These are phyloP conservation scores for Hypoxylon subgilvum DNA, from an alignment of 495 filamentous ascomycete species.

Conservation along the genomic window DNA sequence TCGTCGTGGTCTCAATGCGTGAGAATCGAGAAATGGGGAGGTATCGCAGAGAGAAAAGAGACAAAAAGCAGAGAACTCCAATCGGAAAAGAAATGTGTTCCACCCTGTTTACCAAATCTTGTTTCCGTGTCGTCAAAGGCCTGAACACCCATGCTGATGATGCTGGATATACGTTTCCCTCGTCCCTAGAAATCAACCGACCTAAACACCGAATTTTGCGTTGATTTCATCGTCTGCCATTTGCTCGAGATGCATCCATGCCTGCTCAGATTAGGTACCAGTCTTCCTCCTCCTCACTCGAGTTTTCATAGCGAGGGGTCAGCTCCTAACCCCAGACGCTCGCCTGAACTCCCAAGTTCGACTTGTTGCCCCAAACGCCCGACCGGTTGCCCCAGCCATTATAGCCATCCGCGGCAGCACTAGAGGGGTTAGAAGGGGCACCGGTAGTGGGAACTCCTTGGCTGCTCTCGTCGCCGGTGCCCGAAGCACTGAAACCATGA, in stretches of 20 bases:
- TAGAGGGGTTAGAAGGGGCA: conserved; percentile 47
- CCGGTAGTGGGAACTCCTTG: conserved; percentile 41
- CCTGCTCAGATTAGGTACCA: not conserved
- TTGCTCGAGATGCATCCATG: not conserved
- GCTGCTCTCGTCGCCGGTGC: conserved; percentile 41
- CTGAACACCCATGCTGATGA: conserved; percentile 48
- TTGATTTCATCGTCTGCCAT: conserved; percentile 19
- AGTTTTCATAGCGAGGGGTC: conserved; percentile 4
- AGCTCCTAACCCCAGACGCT: conserved; percentile 74
- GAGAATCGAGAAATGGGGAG: conserved; percentile 22
- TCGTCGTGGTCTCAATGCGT: conserved; percentile 4
- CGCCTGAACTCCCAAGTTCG: conserved; percentile 71
- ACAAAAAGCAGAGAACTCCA: conserved; percentile 38
- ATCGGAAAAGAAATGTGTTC: conserved; percentile 31
- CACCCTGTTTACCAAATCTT: conserved; percentile 38
- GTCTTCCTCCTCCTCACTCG: not conserved
- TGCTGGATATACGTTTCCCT: conserved; percentile 44
- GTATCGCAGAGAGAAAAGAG: conserved; percentile 23
- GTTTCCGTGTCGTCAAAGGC: conserved; percentile 45
- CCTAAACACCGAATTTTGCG: conserved; percentile 41
- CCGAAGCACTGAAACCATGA: conserved; percentile 70
- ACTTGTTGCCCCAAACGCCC: conserved; percentile 78
- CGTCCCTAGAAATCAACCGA: conserved; percentile 40
- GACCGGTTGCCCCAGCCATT: conserved; percentile 74
- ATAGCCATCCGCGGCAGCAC: conserved; percentile 49